Percentiles rank a stretch among this genome's conserved stretches.
Conservation (phyloP, 2,329 filamentous ascomycete genomes). For the Apiospora marii region DNA sequence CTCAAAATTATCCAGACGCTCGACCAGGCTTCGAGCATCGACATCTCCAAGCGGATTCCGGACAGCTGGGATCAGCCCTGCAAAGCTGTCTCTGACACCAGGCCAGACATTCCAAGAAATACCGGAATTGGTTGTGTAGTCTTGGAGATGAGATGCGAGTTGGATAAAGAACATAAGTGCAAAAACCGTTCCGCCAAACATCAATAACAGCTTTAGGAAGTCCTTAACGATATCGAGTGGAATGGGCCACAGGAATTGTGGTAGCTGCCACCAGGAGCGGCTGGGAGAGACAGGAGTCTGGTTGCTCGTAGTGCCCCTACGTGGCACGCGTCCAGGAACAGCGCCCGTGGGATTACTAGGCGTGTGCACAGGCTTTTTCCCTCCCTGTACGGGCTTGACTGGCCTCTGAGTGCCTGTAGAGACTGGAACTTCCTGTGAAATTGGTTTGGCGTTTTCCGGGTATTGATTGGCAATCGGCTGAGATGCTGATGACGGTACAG, state of each 20-base stretch:
- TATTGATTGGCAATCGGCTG: not conserved
- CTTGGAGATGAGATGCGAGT: not conserved
- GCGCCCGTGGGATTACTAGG: not conserved
- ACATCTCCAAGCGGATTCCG: conserved; percentile 14
- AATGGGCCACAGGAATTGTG: conserved; percentile 2
- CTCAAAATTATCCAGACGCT: conserved; percentile 37
- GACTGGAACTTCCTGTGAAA: not conserved
- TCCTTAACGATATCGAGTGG: not conserved
- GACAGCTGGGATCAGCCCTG: conserved; percentile 35
- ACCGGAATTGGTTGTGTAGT: not conserved
- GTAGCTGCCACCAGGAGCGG: conserved; percentile 5
- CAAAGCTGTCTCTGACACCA: conserved; percentile 24
- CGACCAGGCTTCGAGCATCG: conserved; percentile 24
- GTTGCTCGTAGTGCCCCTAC: not conserved
- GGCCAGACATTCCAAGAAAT: conserved; percentile 16
- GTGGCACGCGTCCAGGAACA: not conserved
- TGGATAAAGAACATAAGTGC: not conserved
- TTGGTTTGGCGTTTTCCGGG: not conserved
- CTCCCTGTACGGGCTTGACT: not conserved
- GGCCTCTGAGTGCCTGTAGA: not conserved
- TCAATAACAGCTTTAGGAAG: not conserved
- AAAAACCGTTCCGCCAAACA: not conserved
- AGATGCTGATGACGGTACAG: not conserved
- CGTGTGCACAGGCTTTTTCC: not conserved
- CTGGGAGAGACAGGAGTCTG: not conserved